A percentile compares a stretch with the other conserved stretches of the same genome.
These are phyloP conservation scores for Stramenopiles sp. DNA, from an alignment of 352 stramenopile genomes.

Conservation along the genomic window DNA sequence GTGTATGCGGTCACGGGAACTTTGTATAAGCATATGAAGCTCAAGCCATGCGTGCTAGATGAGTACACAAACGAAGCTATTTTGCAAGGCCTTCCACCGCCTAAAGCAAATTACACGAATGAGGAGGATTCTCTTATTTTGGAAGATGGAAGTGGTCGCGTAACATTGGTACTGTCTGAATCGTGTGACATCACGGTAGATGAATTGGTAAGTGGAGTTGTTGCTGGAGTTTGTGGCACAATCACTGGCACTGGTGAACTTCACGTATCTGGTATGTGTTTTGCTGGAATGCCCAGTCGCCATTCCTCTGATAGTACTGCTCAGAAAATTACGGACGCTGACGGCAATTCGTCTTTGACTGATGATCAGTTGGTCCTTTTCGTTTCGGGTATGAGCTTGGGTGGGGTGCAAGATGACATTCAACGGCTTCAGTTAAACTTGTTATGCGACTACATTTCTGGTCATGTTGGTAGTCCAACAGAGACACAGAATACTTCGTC, in stretches of 20 bases:
- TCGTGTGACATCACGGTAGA: conserved; percentile 29
- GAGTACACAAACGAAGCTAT: conserved; percentile 42
- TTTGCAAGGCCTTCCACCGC: conserved; percentile 29
- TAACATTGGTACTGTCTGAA: conserved; percentile 38
- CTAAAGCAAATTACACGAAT: conserved; percentile 32
- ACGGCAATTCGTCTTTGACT: no score
- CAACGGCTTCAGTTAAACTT: conserved; percentile 38
- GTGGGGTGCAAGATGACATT: conserved; percentile 25
- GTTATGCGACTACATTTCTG: conserved; percentile 49
- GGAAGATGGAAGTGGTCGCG: conserved; percentile 60
- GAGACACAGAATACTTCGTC: conserved; percentile 40
- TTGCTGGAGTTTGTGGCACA: conserved; percentile 40
- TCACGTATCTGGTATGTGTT: conserved; percentile 37
- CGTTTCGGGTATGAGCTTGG: conserved; percentile 36
- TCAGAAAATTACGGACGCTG: conserved; percentile 32
- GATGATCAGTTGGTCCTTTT: conserved; percentile 27
- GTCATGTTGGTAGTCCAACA: conserved; percentile 33
- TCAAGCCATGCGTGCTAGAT: conserved; percentile 53
- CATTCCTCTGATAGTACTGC: no score
- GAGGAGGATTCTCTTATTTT: conserved; percentile 49
- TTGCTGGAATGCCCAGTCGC: conserved; percentile 34
- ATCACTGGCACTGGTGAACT: conserved; percentile 35
- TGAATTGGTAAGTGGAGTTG: conserved; percentile 43
- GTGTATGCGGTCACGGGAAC: conserved; percentile 49
- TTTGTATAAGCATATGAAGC: conserved; percentile 46